Percentiles rank a stretch among this genome's conserved stretches.
phyloP scores from a whole-genome alignment of 305 asterid genomes.

The Fraxinus baroniana region DNA sequence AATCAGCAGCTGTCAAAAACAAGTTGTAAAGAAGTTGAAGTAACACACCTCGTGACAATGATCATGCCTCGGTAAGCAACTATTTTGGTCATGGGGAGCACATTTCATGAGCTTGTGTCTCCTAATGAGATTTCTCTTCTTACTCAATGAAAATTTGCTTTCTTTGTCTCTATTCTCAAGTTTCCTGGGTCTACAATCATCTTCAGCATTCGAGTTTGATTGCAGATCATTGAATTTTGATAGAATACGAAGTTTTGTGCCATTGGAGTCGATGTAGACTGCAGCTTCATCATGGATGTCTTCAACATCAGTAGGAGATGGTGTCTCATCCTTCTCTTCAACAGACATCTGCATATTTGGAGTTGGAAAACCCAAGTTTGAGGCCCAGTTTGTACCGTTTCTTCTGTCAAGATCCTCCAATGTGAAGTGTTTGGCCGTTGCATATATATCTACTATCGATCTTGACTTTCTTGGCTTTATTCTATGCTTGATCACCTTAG shows the following conservation, averaged over 20 bases:
- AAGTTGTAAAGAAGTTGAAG: slow-evolving; percentile 15
- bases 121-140: slow-evolving; percentile 50
- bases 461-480: slow-evolving; percentile 70
- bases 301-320: slow-evolving; percentile 32
- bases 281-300: slow-evolving; percentile 50
- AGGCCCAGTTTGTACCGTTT: slow-evolving; percentile 82
- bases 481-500: slow-evolving; percentile 62
- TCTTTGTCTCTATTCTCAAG: slow-evolving; percentile 39
- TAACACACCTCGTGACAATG: slow-evolving; percentile 42
- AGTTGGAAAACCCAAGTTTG: slow-evolving; percentile 37
- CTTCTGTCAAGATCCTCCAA: slow-evolving; percentile 94
- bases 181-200: slow-evolving; percentile 34
- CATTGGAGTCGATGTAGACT: slow-evolving; percentile 74
- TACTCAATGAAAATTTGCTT: slow-evolving; percentile 33
- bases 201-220: slow-evolving; percentile 26
- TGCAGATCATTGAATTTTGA: slow-evolving; percentile 54
- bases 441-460: slow-evolving; percentile 73
- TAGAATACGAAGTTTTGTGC: slow-evolving; percentile 74
- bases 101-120: slow-evolving; percentile 43
- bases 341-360: slow-evolving; percentile 41
- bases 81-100: slow-evolving; percentile 35
- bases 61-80: slow-evolving; percentile 31
- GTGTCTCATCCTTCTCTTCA: slow-evolving; percentile 34
- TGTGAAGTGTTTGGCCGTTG: slow-evolving; percentile 63
- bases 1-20: neutral